Evolutionary conservation across 805 yeast species (phyloP).

Genomic region (Dipodascus geniculatus): DNA sequence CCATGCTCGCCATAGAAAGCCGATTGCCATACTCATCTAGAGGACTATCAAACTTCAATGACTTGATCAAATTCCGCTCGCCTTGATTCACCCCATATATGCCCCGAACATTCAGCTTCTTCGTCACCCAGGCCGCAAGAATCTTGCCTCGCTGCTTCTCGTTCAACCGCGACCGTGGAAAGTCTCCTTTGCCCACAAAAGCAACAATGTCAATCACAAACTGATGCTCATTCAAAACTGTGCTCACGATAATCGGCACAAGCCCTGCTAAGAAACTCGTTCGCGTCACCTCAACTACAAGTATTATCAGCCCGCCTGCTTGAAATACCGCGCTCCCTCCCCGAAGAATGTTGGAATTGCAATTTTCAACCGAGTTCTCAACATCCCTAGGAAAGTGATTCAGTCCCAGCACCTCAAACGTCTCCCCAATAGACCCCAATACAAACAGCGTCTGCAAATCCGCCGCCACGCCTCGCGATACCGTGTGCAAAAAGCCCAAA

Average conservation of each 20-base stretch:
- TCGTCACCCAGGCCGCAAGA: constrained; percentile 43
- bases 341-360: constrained; percentile 33
- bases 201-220: constrained; percentile 74
- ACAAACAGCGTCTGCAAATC: constrained; percentile 73
- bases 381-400: constrained; percentile 85
- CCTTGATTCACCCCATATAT: constrained; percentile 1
- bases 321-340: constrained; percentile 54
- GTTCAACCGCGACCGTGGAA: constrained; percentile 62
- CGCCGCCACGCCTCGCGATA: constrained; percentile 31
- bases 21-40: not conserved
- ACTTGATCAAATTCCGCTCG: not conserved
- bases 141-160: constrained; percentile 66
- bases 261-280: constrained; percentile 49
- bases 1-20: not conserved
- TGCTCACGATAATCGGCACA: constrained; percentile 73
- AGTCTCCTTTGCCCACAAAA: constrained; percentile 52
- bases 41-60: not conserved
- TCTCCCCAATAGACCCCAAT: constrained; percentile 71
- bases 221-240: constrained; percentile 69
- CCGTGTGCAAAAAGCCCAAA: constrained; percentile 79
- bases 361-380: constrained; percentile 51
- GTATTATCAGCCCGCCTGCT: constrained; percentile 67
- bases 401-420: constrained; percentile 84
- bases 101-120: constrained; percentile 27
- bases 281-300: constrained; percentile 53